Conservation (phyloP, 2,329 filamentous ascomycete species). For the Tolypocladium endophyticum region DNA sequence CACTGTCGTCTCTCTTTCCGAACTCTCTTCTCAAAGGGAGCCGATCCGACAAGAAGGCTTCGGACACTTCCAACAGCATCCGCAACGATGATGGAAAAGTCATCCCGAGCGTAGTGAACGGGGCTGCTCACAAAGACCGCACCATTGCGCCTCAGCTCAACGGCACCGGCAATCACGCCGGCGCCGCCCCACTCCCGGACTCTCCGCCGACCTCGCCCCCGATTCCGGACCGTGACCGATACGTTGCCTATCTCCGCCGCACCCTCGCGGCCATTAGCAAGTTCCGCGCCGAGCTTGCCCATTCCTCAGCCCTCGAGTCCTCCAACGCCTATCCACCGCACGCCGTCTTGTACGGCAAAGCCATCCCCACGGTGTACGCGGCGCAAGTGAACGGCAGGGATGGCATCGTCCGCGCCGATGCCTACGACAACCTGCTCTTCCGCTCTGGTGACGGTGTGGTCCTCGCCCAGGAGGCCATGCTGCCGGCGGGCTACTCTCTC, state of each 20-base stretch:
- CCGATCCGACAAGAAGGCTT: conserved; percentile 21
- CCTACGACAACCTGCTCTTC: conserved; percentile 81
- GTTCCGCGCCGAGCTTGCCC: conserved; percentile 68
- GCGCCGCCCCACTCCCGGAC: conserved; percentile 7
- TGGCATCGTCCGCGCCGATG: conserved; percentile 63
- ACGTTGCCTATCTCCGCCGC: conserved; percentile 58
- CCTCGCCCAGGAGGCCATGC: conserved; percentile 73
- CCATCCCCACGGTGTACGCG: conserved; percentile 74
- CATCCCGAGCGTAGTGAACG: neutral
- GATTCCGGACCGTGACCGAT: conserved; percentile 16
- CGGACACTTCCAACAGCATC: conserved; percentile 4
- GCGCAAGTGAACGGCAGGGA: conserved; percentile 65
- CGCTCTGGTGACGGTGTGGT: conserved; percentile 84
- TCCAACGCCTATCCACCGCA: conserved; percentile 74
- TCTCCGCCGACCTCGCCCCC: conserved; percentile 10
- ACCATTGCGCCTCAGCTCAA: conserved; percentile 17
- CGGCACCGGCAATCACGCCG: conserved; percentile 1
- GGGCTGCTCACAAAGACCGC: conserved; percentile 27
- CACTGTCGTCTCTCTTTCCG: conserved; percentile 37
- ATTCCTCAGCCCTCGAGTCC: conserved; percentile 45
- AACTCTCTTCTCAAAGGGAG: conserved; percentile 30
- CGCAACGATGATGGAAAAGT: neutral
- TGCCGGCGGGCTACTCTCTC: conserved; percentile 67
- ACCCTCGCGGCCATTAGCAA: conserved; percentile 59
- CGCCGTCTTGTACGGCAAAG: conserved; percentile 77